Conservation (phyloP, 306 rosid species). For the Sicyos edulis region DNA sequence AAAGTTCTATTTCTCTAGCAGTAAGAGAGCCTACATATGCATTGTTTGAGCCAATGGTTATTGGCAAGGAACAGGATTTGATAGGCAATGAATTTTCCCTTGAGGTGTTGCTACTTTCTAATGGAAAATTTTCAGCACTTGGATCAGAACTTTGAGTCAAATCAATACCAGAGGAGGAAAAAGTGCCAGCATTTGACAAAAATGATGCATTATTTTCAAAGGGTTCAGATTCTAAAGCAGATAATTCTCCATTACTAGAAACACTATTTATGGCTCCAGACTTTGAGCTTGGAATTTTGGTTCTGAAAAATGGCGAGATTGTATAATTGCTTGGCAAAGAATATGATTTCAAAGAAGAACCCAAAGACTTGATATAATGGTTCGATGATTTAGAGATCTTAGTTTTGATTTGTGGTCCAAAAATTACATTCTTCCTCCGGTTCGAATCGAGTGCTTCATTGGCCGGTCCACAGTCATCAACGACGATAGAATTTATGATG, state of each 20-base stretch:
- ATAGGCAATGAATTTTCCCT: slow-evolving; percentile 31
- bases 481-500: slow-evolving; percentile 52
- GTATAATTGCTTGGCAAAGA: slow-evolving; percentile 72
- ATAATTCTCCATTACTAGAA: slow-evolving; percentile 24
- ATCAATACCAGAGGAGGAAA: slow-evolving; percentile 31
- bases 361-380: slow-evolving; percentile 29
- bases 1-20: slow-evolving; percentile 73
- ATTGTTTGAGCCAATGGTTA: slow-evolving; percentile 37
- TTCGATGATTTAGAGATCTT: slow-evolving; percentile 34
- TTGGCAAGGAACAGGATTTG: slow-evolving; percentile 57
- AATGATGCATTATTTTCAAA: slow-evolving; percentile 22
- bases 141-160: slow-evolving; percentile 25
- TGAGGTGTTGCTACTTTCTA: slow-evolving; percentile 22
- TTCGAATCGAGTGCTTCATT: slow-evolving; percentile 38
- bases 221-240: slow-evolving; percentile 32
- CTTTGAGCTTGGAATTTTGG: slow-evolving; percentile 27
- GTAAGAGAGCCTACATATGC: slow-evolving; percentile 46
- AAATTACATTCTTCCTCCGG: slow-evolving; percentile 54
- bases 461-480: slow-evolving; percentile 39
- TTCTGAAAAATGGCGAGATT: slow-evolving; percentile 37
- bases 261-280: slow-evolving; percentile 27
- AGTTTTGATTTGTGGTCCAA: slow-evolving; percentile 60
- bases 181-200: slow-evolving; percentile 19
- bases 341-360: slow-evolving; percentile 42
- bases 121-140: slow-evolving; percentile 27